Conservation (phyloP, 805 yeast species). For the Wickerhamiella dianesei region DNA sequence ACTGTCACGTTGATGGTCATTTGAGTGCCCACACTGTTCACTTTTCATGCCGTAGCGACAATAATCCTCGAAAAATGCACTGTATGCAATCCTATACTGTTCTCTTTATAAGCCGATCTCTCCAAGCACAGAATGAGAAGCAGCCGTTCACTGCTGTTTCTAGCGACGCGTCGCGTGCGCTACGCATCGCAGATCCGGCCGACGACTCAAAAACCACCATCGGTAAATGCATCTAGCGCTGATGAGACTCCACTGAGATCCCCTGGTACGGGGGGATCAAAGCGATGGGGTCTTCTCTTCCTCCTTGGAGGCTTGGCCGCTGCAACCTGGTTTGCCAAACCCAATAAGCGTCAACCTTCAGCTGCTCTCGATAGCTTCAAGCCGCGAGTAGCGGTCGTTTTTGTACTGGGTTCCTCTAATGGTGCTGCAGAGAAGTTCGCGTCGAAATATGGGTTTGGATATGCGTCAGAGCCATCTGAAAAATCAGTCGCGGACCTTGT, state of each 20-base stretch:
- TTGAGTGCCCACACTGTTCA: too few relatives aligned
- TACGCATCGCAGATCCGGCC: neutral
- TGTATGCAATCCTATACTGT: too few relatives aligned
- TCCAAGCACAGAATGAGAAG: too few relatives aligned
- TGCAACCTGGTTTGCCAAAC: conserved; percentile 16
- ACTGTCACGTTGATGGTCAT: too few relatives aligned
- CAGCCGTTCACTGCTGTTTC: neutral
- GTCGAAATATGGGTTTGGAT: conserved; percentile 8
- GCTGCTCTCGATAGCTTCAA: conserved; percentile 18
- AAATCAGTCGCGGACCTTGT: conserved; percentile 11
- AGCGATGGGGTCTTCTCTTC: conserved; percentile 5
- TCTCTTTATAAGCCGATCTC: too few relatives aligned
- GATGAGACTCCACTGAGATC: neutral
- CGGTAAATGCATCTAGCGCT: neutral
- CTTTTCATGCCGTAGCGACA: too few relatives aligned
- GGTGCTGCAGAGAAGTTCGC: conserved; percentile 10
- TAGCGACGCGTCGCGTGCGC: neutral
- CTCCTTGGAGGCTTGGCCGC: conserved; percentile 16
- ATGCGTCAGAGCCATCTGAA: conserved; percentile 5
- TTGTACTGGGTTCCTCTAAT: conserved; percentile 15
- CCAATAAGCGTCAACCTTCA: conserved; percentile 11
- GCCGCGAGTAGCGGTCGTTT: conserved; percentile 17
- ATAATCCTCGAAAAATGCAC: too few relatives aligned
- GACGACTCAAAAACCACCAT: neutral
- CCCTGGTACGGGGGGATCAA: neutral